These are phyloP conservation scores for Agaricus subrufescens DNA, from an alignment of 768 basidiomycete species.

Conservation along the genomic window DNA sequence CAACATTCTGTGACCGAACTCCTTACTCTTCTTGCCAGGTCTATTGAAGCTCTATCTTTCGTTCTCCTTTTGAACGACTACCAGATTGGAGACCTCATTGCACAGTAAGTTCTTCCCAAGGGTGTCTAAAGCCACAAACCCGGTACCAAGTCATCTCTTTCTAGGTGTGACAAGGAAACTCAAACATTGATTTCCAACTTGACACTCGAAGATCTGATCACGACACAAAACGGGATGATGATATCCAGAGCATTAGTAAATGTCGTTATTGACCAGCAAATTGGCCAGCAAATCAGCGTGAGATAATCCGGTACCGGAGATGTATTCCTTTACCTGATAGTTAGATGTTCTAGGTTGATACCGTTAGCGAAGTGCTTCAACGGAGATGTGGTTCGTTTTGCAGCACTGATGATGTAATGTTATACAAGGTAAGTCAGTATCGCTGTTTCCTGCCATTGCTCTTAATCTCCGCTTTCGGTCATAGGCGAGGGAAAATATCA, in stretches of 20 bases:
- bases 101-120: conserved; percentile 49
- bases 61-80: conserved; percentile 91
- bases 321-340: conserved; percentile 3
- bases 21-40: conserved; percentile 68
- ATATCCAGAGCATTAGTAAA: conserved; percentile 89
- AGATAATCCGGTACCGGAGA: conserved; percentile 19
- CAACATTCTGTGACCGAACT: conserved; percentile 79
- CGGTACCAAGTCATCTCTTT: neutral
- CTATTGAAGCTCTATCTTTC: conserved; percentile 94
- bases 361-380: conserved; percentile 92
- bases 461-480: neutral
- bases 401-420: conserved; percentile 95
- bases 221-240: conserved; percentile 79
- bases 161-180: conserved; percentile 66
- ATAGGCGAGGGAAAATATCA: conserved; percentile 90
- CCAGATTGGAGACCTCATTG: conserved; percentile 77
- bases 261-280: conserved; percentile 96
- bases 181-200: conserved; percentile 66
- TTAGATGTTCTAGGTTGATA: conserved; percentile 70
- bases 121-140: neutral
- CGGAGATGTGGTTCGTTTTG: conserved; percentile 96
- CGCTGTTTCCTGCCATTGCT: neutral
- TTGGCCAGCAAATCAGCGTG: conserved; percentile 93
- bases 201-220: conserved; percentile 86
- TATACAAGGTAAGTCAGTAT: conserved; percentile 72